Evolutionary conservation across 371 early-diverging fungal species (phyloP).

Genomic region (Mucor circinelloides): DNA sequence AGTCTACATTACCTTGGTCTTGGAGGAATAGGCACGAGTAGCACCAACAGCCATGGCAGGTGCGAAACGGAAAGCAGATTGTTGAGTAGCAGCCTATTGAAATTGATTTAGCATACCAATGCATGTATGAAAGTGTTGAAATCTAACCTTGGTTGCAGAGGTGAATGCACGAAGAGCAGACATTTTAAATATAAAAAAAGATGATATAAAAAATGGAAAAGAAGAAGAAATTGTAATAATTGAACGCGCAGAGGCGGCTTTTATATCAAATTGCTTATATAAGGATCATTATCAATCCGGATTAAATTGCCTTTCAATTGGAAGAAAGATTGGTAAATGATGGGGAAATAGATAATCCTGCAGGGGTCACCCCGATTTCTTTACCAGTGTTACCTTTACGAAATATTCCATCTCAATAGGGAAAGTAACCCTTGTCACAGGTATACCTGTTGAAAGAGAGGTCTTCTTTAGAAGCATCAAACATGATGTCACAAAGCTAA

Average conservation of each 20-base stretch:
- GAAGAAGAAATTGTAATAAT: slow-evolving; percentile 20
- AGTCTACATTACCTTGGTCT: slow-evolving; percentile 43
- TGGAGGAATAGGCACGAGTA: slow-evolving; percentile 46
- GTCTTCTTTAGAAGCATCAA: background rate
- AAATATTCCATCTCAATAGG: background rate
- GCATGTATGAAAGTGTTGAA: background rate
- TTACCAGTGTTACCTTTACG: background rate
- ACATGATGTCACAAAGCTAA: slow-evolving; percentile 18
- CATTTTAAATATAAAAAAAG: slow-evolving; percentile 31
- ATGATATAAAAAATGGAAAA: slow-evolving; percentile 16
- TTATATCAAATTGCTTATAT: slow-evolving; percentile 22
- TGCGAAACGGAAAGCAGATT: slow-evolving; percentile 38
- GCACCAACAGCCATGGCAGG: slow-evolving; percentile 42
- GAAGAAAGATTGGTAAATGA: slow-evolving; percentile 8
- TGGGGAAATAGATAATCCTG: slow-evolving; percentile 24
- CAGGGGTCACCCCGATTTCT: slow-evolving; percentile 16
- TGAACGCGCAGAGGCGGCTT: slow-evolving; percentile 16
- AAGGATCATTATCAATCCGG: slow-evolving; percentile 2
- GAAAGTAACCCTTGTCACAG: slow-evolving; percentile 4
- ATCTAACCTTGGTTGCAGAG: slow-evolving; percentile 39
- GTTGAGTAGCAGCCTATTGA: slow-evolving; percentile 37
- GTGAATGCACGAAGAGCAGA: slow-evolving; percentile 54
- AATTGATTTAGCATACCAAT: background rate
- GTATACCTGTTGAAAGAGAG: background rate
- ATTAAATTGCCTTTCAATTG: slow-evolving; percentile 9